phyloP scores from a whole-genome alignment of 306 rosid genomes.

The Prinsepia uniflora region DNA sequence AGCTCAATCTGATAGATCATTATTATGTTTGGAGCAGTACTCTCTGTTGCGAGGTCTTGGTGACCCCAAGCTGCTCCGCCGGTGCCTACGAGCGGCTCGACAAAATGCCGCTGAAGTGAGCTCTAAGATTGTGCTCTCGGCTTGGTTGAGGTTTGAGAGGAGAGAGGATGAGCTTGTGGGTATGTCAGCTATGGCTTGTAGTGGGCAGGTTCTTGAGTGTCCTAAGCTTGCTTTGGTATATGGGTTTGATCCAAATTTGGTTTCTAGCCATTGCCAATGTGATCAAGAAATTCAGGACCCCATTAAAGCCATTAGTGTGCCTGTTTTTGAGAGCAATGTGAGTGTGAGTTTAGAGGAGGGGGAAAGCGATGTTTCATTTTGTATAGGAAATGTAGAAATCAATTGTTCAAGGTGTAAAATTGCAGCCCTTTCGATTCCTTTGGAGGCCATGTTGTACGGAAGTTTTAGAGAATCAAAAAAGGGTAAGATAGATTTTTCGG shows the following conservation, averaged over 20 bases:
- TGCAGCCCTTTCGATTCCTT: slow-evolving; percentile 58
- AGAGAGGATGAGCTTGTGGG: slow-evolving; percentile 77
- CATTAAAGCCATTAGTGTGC: slow-evolving; percentile 21
- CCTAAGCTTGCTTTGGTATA: slow-evolving; percentile 56
- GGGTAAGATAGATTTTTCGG: slow-evolving; percentile 55
- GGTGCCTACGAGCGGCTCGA: slow-evolving; percentile 55
- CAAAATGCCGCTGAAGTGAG: slow-evolving; percentile 56
- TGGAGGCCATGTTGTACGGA: slow-evolving; percentile 71
- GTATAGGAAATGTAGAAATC: slow-evolving; percentile 51
- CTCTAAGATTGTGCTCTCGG: slow-evolving; percentile 67
- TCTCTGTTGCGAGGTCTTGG: slow-evolving; percentile 49
- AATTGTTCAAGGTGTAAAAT: slow-evolving; percentile 49
- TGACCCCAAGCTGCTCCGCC: slow-evolving; percentile 64
- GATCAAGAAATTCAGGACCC: slow-evolving; percentile 17
- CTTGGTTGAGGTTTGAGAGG: slow-evolving; percentile 74
- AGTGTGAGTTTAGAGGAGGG: slow-evolving; percentile 24
- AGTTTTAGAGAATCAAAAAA: slow-evolving; percentile 52
- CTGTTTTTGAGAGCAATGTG: slow-evolving; percentile 18
- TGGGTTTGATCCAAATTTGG: slow-evolving; percentile 42
- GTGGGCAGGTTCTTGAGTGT: slow-evolving; percentile 64
- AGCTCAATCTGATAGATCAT: slow-evolving; percentile 40
- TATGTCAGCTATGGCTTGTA: slow-evolving; percentile 53
- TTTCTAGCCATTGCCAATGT: slow-evolving; percentile 48
- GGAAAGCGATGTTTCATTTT: slow-evolving; percentile 55
- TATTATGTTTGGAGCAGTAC: slow-evolving; percentile 51